Conservation (phyloP, 2,329 filamentous ascomycete genomes). For the Chalaropsis thielavioides region DNA sequence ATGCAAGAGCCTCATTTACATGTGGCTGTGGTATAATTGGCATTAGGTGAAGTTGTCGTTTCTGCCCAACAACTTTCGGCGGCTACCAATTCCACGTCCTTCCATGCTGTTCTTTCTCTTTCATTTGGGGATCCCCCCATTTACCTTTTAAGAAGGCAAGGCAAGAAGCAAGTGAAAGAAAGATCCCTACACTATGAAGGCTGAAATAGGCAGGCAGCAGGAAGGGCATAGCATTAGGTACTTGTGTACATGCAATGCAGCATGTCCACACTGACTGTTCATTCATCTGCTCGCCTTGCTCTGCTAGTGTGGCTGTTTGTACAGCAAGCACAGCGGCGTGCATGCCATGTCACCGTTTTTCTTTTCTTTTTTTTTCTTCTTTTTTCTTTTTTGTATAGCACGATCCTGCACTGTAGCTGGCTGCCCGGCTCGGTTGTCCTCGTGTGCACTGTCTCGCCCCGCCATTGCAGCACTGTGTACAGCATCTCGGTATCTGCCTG, state of each 20-base stretch:
- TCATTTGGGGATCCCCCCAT: too few species aligned
- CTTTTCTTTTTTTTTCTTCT: background rate
- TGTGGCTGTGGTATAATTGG: background rate
- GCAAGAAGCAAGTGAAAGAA: too few species aligned
- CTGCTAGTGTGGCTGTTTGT: background rate
- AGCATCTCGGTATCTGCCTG: background rate
- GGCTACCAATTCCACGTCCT: background rate
- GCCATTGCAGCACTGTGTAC: background rate
- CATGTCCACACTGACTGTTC: too few species aligned
- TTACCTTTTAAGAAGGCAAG: too few species aligned
- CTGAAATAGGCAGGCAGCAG: too few species aligned
- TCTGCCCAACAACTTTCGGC: background rate
- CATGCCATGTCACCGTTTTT: too few species aligned
- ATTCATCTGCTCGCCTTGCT: too few species aligned
- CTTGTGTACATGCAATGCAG: too few species aligned
- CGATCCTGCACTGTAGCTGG: background rate
- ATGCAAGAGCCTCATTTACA: background rate
- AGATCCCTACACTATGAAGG: too few species aligned
- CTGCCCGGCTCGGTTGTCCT: background rate
- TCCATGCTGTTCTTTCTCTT: background rate
- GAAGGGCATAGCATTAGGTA: too few species aligned
- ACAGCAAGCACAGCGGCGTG: background rate
- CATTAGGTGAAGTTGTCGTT: background rate
- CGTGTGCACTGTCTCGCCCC: background rate
- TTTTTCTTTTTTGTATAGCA: background rate